Evolutionary conservation across 179 eudicot species (phyloP).

Genomic region (Spinacia oleracea): DNA sequence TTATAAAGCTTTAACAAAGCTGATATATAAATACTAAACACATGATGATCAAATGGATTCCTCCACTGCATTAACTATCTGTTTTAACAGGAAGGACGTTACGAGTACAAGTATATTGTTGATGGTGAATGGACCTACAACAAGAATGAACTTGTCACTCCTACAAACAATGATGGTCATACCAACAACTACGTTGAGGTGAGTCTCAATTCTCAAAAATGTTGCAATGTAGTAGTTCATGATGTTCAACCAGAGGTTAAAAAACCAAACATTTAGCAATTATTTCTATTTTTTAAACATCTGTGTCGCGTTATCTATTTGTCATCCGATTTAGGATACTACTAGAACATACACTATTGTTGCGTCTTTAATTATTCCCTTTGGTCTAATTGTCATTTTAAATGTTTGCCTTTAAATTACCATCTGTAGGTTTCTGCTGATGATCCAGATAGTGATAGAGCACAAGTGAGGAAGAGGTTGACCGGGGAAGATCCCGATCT

Average conservation of each 20-base stretch:
- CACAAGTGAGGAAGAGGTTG: conserved; percentile 54
- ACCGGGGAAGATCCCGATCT: conserved; percentile 62
- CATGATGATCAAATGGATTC: neutral
- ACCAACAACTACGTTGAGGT: conserved; percentile 86
- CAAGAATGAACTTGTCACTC: conserved; percentile 55
- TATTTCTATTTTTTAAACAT: too few species aligned
- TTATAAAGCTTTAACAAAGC: neutral
- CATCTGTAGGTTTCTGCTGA: conserved; percentile 56
- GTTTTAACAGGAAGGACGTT: conserved; percentile 70
- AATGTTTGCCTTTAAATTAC: neutral
- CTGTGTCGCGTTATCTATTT: too few species aligned
- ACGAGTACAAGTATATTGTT: conserved; percentile 88
- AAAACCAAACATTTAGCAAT: neutral
- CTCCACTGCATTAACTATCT: neutral
- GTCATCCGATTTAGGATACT: neutral
- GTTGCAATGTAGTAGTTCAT: neutral
- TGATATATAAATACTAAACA: neutral
- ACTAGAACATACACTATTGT: neutral
- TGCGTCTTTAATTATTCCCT: neutral
- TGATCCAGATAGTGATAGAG: conserved; percentile 52
- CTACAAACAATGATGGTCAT: conserved; percentile 71
- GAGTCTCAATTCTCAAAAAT: conserved; percentile 27
- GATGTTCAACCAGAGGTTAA: neutral
- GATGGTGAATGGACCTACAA: conserved; percentile 90
- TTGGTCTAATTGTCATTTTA: neutral